Conservation (phyloP, 768 basidiomycete genomes). For the Tylopilus felleus region DNA sequence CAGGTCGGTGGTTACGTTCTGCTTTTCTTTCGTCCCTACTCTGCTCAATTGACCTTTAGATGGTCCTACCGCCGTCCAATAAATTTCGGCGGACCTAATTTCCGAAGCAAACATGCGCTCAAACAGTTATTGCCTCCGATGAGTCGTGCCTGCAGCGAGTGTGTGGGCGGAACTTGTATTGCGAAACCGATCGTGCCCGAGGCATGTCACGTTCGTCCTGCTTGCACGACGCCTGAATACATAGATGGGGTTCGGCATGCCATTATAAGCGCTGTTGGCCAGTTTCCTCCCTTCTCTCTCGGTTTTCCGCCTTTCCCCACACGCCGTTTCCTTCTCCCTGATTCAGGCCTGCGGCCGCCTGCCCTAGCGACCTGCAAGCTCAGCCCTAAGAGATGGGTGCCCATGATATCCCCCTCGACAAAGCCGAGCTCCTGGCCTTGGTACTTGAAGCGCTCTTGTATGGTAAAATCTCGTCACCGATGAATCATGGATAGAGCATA, state of each 20-base stretch:
- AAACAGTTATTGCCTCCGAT: not conserved
- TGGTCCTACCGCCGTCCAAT: not conserved
- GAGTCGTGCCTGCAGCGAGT: not conserved
- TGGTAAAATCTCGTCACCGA: slow-evolving; percentile 5
- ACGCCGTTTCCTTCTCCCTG: not conserved
- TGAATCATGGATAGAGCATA: not conserved
- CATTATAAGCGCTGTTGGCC: not conserved
- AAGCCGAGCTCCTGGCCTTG: slow-evolving; percentile 20
- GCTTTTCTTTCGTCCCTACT: too few relatives aligned
- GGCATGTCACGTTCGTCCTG: not conserved
- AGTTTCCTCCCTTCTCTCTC: not conserved
- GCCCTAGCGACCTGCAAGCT: not conserved
- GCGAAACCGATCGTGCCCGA: not conserved
- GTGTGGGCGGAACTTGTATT: not conserved
- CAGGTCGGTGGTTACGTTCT: too few relatives aligned
- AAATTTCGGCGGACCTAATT: not conserved
- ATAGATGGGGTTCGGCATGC: not conserved
- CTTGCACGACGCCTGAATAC: not conserved
- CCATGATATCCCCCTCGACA: slow-evolving; percentile 10
- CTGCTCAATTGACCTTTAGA: not conserved
- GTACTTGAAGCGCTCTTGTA: slow-evolving; percentile 21
- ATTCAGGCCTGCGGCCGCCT: too few relatives aligned
- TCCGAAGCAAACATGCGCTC: not conserved
- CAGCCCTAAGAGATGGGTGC: not conserved
- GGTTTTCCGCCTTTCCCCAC: not conserved